Evolutionary conservation across 2,329 filamentous ascomycete genomes (phyloP), one percentile per base, ranked within the genome.

Genomic region (Colletotrichum tropicale): DNA sequence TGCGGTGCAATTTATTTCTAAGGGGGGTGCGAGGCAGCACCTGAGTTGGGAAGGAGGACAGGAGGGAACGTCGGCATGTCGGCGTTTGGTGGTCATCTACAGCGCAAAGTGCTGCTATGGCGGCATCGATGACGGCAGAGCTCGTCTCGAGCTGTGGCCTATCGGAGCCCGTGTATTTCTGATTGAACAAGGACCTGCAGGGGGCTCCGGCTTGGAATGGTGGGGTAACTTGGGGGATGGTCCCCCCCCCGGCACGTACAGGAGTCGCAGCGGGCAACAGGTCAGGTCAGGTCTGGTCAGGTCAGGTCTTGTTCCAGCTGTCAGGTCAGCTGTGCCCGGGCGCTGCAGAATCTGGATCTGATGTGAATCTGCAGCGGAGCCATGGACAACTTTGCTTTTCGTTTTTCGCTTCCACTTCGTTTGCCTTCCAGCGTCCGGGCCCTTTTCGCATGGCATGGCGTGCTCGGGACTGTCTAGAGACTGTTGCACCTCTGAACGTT

Each of bases 61-160:
- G 55, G 62, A 71, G 67, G 60, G 12, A 52, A 28, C 16, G 16
- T n/a, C 55, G 70, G 70, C 58, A 43, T 55, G 60, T 43, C 26
- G 66, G 67, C 43, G 30, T 52, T 64, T 38, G 56, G 64, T 68
- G 13, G 30, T 26, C 24, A 56, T 30, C 48, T 30, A 15, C 60
- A 28, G 52, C 26, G 34, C 34, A 34, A 28, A 67, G 70, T 67
- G 62, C 70, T 67, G 71, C 9, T 34, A 74, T 74, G 71, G 58
- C 71, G 71, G 58, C 71, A 74, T 74, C 71, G 48, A 74, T 74
- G 71, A 74, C 71, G 58, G 71, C 43, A 64, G 71, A 74, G 67
- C 58, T 74, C 66, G 69, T 72, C 72, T 72, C 68, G 69, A 75
- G 72, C 72, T 72, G 55, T 18, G 69, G 28, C 72, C 72, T 72